Percentiles rank a stretch among this genome's conserved stretches.
phyloP scores from a whole-genome alignment of 2,329 filamentous ascomycete species.

The Davidsoniella virescens region DNA sequence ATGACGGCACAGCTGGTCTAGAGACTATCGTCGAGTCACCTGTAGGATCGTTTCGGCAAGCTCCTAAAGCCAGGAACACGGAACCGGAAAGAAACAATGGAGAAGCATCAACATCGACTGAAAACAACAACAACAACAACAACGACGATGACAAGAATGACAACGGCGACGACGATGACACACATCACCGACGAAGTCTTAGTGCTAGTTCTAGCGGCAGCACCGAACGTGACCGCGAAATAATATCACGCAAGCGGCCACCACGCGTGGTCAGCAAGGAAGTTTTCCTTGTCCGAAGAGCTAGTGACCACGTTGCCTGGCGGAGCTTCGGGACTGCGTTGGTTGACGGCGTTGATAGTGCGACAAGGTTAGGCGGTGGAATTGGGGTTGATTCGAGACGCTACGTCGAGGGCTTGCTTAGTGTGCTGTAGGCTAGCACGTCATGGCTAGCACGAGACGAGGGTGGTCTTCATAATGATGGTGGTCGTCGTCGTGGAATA shows the following conservation, averaged over 20 bases:
- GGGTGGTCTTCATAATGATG: background rate
- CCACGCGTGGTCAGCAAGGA: conserved; percentile 31
- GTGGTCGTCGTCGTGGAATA: background rate
- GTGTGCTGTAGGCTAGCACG: conserved; percentile 15
- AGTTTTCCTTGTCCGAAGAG: conserved; percentile 43
- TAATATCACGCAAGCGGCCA: background rate
- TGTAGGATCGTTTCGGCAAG: background rate
- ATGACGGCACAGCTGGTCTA: background rate
- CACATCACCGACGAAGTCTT: background rate
- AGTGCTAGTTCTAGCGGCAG: conserved; percentile 14
- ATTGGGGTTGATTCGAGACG: conserved; percentile 62
- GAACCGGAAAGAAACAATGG: no score
- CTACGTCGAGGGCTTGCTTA: conserved; percentile 59
- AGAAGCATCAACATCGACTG: background rate
- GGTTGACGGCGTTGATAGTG: conserved; percentile 21
- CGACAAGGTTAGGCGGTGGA: conserved; percentile 48
- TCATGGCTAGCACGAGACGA: conserved; percentile 2
- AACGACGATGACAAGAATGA: conserved; percentile 12
- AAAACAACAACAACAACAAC: conserved; percentile 11
- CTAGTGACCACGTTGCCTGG: conserved; percentile 36
- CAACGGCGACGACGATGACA: conserved; percentile 11
- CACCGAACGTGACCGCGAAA: background rate
- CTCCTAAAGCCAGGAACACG: no score
- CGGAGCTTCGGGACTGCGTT: conserved; percentile 20
- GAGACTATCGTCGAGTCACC: conserved; percentile 10